A percentile compares a stretch with the other conserved stretches of the same genome.
Conservation (phyloP, 306 rosid species). For the Glycine soja region DNA sequence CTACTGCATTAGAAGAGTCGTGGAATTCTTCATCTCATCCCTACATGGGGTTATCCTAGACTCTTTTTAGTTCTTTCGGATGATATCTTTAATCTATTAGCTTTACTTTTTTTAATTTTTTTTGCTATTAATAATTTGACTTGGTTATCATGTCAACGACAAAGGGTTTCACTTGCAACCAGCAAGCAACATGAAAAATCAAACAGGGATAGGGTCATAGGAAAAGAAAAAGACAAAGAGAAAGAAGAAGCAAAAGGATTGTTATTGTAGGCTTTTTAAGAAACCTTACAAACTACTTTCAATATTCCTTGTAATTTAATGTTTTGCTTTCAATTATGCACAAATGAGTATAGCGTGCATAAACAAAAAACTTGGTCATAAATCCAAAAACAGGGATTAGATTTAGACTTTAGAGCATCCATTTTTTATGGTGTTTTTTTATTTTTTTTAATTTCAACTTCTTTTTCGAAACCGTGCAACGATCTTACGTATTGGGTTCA, state of each 20-base stretch:
- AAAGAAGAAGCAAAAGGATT: neutral
- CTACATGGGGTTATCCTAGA: neutral
- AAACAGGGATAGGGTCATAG: neutral
- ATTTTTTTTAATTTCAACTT: neutral
- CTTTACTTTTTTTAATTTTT: neutral
- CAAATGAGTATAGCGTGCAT: neutral
- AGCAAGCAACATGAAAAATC: neutral
- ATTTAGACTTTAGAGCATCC: conserved; percentile 11
- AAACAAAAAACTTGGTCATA: neutral
- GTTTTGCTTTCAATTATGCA: neutral
- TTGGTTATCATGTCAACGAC: conserved; percentile 38
- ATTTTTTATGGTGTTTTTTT: conserved; percentile 20
- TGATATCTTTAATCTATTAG: neutral
- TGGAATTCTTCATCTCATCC: conserved; percentile 21
- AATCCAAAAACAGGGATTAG: neutral
- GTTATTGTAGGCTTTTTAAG: neutral
- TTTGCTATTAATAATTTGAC: conserved; percentile 7
- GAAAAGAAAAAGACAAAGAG: neutral
- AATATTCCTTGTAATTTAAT: conserved; percentile 7
- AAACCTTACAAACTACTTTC: conserved; percentile 2
- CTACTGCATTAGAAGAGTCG: conserved; percentile 1
- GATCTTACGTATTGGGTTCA: neutral
- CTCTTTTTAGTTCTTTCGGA: neutral
- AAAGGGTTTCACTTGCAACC: neutral
- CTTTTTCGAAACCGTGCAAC: conserved; percentile 1